phyloP scores from a whole-genome alignment of 1,139 yeast genomes.

The Yueomyces sp. region DNA sequence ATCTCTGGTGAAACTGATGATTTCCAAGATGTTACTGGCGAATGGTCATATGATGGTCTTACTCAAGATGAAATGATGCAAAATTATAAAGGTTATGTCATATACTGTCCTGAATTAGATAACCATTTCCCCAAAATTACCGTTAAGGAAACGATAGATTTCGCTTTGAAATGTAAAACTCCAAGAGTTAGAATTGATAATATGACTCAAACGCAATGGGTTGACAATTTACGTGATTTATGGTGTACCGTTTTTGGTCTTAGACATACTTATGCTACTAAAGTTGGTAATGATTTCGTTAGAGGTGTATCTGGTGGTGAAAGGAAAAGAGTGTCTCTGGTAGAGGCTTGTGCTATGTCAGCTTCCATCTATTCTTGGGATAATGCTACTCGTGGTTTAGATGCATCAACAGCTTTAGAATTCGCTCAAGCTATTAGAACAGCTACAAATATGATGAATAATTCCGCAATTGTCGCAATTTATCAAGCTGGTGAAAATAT shows the following conservation, averaged over 20 bases:
- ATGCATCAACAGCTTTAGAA: constrained; percentile 62
- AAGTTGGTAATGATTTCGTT: constrained; percentile 48
- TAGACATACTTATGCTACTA: constrained; percentile 41
- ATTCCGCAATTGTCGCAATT: constrained; percentile 47
- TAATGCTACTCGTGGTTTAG: constrained; percentile 70
- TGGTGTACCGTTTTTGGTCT: constrained; percentile 48
- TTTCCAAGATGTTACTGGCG: constrained; percentile 31
- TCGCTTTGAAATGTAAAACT: constrained; percentile 49
- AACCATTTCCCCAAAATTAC: constrained; percentile 53
- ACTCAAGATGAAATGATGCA: constrained; percentile 36
- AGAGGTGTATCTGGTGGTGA: constrained; percentile 60
- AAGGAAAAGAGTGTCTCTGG: constrained; percentile 49
- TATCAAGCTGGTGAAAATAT: constrained; percentile 63
- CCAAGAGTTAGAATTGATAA: constrained; percentile 41
- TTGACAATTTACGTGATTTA: constrained; percentile 35
- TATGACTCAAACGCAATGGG: constrained; percentile 36
- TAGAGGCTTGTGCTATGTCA: constrained; percentile 48
- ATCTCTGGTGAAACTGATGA: constrained; percentile 39
- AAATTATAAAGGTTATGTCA: constrained; percentile 37
- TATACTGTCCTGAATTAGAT: constrained; percentile 52
- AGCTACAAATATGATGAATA: constrained; percentile 41
- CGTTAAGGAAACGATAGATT: constrained; percentile 48
- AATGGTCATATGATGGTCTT: constrained; percentile 40
- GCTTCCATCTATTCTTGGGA: constrained; percentile 59
- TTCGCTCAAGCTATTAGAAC: constrained; percentile 50